Base-by-base conservation (phyloP, 2,329 filamentous ascomycete species). In the Calonectria henricotiae region DNA sequence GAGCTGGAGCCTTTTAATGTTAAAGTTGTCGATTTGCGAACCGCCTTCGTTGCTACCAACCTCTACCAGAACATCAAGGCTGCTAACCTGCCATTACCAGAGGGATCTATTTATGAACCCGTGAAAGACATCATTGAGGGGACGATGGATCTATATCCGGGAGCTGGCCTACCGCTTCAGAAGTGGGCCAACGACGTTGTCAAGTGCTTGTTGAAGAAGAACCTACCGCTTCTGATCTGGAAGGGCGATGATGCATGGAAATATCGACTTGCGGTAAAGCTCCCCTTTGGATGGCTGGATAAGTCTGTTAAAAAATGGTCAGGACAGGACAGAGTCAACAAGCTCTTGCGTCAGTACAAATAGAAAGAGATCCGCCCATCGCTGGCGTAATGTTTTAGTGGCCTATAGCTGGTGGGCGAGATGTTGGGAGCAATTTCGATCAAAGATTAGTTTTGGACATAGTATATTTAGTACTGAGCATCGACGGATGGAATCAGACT, bases 1-100 rank as follows among this genome's bases (percentile, higher is more conserved):
- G 80, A 81, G 70, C 75, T 80, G 1, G 43, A 67, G 1, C 74
- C 78, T 0, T 76, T 81, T 2, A 74, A 76, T 4, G 65, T 81
- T 30, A 70, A 63, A 8, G 78, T 80, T 11, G 51, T 75, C 27
- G 71, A 72, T 25, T 25, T 74, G 5, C 61, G 66, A 51, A 73
- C 73, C 4, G 39, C 12, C 15, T 41, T 5, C 39, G 13, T 41
- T 6, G 13, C 13, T 6, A 41, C 39, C 3, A 41, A 41, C 13
- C 15, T 41, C 13, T 41, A 41, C 39, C 13, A 41, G 13, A 41
- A 17, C 13, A 17, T 41, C 17, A 17, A 17, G 17, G 5, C 13
- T 5, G 13, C 39, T 1, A 6, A 41, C 39, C 39, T 13, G 3
- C 17, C 39, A 15, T 17, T 41, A 17, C 39, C 39, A 13, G 39